Evolutionary conservation across 2,329 filamentous ascomycete genomes (phyloP).

Genomic region (Stemphylium beticola): DNA sequence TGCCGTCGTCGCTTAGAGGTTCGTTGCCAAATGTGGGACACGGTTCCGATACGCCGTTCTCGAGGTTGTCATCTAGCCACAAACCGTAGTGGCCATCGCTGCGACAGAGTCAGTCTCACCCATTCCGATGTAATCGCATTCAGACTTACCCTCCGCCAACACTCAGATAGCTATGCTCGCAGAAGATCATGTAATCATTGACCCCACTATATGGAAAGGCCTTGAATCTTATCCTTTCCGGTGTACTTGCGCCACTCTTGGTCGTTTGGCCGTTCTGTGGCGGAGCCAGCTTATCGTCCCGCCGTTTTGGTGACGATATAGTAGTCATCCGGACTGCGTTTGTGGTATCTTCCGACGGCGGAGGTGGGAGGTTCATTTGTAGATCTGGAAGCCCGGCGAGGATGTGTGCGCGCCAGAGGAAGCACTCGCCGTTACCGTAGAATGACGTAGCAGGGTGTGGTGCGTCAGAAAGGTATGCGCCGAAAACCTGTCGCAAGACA

Average conservation of each 20-base stretch:
- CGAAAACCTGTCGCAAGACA: slow-evolving; percentile 67
- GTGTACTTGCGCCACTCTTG: slow-evolving; percentile 60
- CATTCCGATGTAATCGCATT: background rate
- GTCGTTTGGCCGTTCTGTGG: slow-evolving; percentile 19
- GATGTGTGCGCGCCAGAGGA: slow-evolving; percentile 79
- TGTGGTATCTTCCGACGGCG: slow-evolving; percentile 71
- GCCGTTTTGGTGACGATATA: slow-evolving; percentile 41
- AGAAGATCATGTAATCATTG: slow-evolving; percentile 97
- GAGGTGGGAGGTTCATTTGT: slow-evolving; percentile 66
- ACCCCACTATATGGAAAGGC: slow-evolving; percentile 95
- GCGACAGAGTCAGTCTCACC: slow-evolving; percentile 8
- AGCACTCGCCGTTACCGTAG: slow-evolving; percentile 96
- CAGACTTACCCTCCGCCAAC: slow-evolving; percentile 74
- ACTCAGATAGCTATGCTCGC: slow-evolving; percentile 82
- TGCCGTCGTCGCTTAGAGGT: slow-evolving; percentile 87
- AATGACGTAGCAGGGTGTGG: slow-evolving; percentile 83
- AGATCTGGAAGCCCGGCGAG: slow-evolving; percentile 61
- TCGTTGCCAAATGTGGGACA: slow-evolving; percentile 97
- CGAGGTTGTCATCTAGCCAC: slow-evolving; percentile 87
- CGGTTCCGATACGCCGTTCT: slow-evolving; percentile 79
- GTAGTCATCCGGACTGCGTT: slow-evolving; percentile 68
- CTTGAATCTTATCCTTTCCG: slow-evolving; percentile 88
- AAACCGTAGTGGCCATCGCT: slow-evolving; percentile 87
- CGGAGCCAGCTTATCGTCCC: slow-evolving; percentile 34
- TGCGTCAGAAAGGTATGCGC: slow-evolving; percentile 89